Conservation (phyloP, 1,284 basidiomycete species). For the Leccinum griseonigrum region DNA sequence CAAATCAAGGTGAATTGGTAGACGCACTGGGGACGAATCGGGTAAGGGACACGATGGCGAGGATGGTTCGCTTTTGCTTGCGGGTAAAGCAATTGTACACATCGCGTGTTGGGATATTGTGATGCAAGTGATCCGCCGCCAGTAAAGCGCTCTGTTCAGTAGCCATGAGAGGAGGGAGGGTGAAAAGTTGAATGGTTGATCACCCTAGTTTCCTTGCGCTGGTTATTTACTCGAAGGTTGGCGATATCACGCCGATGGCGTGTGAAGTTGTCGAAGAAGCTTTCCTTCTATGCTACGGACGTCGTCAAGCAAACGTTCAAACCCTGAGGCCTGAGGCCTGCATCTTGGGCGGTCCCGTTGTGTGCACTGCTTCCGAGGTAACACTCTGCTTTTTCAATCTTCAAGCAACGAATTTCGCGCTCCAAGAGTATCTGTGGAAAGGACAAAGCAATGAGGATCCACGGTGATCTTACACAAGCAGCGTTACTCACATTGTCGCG, state of each 20-base stretch:
- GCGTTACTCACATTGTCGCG: no score
- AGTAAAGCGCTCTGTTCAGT: neutral
- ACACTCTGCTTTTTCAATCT: neutral
- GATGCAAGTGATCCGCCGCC: neutral
- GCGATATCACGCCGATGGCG: slow-evolving; percentile 20
- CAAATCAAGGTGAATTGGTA: neutral
- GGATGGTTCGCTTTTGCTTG: slow-evolving; percentile 37
- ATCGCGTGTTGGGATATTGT: slow-evolving; percentile 17
- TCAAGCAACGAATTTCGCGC: no score
- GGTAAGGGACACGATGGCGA: slow-evolving; percentile 38
- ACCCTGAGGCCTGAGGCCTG: neutral
- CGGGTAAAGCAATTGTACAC: slow-evolving; percentile 42
- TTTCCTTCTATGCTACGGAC: neutral
- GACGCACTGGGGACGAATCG: slow-evolving; percentile 26
- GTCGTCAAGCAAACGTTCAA: neutral
- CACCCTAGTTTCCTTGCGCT: neutral
- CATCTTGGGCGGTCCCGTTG: neutral
- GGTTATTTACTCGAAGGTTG: slow-evolving; percentile 10
- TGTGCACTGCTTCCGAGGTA: neutral
- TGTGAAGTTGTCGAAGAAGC: neutral
- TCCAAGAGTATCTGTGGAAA: no score
- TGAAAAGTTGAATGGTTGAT: neutral
- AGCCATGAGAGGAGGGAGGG: neutral
- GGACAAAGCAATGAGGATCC: no score
- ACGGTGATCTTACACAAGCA: no score